Evolutionary conservation across 2,329 filamentous ascomycete genomes (phyloP).

Genomic region (Xylariaceae sp.): DNA sequence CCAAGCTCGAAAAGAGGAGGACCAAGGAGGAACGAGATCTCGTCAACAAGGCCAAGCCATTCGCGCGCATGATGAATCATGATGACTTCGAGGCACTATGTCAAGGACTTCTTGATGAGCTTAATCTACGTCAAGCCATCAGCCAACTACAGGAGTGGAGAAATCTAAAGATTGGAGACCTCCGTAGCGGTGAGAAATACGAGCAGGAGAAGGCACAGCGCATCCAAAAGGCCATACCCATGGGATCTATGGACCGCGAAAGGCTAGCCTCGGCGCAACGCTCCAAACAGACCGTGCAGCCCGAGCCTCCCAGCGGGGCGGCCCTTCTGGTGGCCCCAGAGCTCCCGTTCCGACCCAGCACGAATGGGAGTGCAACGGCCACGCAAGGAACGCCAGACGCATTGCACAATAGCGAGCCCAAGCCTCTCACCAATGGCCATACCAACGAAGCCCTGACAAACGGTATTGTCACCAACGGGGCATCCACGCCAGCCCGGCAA

Average conservation of each 20-base stretch:
- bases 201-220: conserved; percentile 85
- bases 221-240: conserved; percentile 70
- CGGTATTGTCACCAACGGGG: conserved; percentile 48
- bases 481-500: conserved; percentile 51
- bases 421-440: conserved; percentile 59
- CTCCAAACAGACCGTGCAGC: conserved; percentile 68
- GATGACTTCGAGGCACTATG: conserved; percentile 87
- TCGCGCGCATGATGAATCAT: conserved; percentile 95
- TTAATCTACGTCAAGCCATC: conserved; percentile 90
- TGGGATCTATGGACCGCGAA: conserved; percentile 85
- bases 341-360: conserved; percentile 65
- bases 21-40: conserved; percentile 95
- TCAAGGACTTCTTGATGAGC: conserved; percentile 85
- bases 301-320: conserved; percentile 75
- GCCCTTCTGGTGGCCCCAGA: conserved; percentile 80
- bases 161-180: conserved; percentile 78
- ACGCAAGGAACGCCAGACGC: conserved; percentile 36
- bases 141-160: conserved; percentile 93
- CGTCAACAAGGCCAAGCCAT: conserved; percentile 91
- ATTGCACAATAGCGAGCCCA: conserved; percentile 57
- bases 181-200: conserved; percentile 88
- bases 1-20: conserved; percentile 87
- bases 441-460: conserved; percentile 40
- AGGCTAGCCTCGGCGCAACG: conserved; percentile 74
- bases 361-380: conserved; percentile 36